Base-by-base conservation (phyloP, 2,329 filamentous ascomycete genomes). In the Corynespora cassiicola region DNA sequence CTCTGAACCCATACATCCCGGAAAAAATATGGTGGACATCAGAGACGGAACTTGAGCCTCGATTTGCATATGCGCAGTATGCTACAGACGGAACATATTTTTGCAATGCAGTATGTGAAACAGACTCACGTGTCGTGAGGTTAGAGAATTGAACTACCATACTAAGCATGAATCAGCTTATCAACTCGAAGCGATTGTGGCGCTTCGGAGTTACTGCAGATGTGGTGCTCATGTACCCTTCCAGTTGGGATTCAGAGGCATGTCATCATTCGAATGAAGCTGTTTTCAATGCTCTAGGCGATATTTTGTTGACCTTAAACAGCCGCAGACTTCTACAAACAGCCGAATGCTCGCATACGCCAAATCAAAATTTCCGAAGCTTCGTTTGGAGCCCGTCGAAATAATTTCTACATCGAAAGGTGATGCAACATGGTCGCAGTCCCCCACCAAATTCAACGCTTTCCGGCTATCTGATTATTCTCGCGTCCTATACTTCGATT, bases 171-270 rank as follows among this genome's bases (percentile, higher is more conserved):
- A 11, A 15, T n/a, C 16, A 31, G 29, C 29, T 31, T 18, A 31
- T 31, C 11, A 31, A 31, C 15, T 10, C 29, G 17, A 31, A 20
- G 17, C 17, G 29, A 15, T 18, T 31, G 14, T 17, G 17, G 17
- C 10, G 5, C 8, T 31, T 17, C 5, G 29, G 29, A 7, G 29
- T 18, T 10, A 31, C n/a, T 17, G 29, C 29, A n/a, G 29, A 31
- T 17, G 29, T 31, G 8, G 29, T 31, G 29, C 12, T 31, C 12
- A 31, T 31, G 29, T 31, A 31, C 29, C 29, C 29, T 20, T 18
- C 17, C 14, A 18, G 21, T 10, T 31, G 29, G 29, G 29, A 31
- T 20, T 10, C 29, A 16, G 15, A 31, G 29, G 29, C 21, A 14
- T 18, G 29, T n/a, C n/a, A n/a, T n/a, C n/a, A n/a, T n/a, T n/a